These are phyloP conservation scores for Penicillium sclerotigenum DNA, from an alignment of 2,329 filamentous ascomycete genomes.

Conservation along the genomic window DNA sequence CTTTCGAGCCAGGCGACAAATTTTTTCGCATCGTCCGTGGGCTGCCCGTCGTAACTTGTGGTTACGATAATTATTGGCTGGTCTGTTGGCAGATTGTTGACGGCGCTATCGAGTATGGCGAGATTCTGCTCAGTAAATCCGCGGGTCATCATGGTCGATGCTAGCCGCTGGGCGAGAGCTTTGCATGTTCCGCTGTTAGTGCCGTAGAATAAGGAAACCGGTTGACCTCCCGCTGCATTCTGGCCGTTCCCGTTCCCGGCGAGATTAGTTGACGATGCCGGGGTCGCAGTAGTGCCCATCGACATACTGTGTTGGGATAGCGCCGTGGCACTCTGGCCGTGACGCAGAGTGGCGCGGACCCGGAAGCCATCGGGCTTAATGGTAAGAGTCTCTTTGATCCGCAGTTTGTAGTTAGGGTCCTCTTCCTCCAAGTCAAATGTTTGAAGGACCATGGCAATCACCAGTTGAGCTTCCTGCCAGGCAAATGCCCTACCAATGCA, in stretches of 20 bases:
- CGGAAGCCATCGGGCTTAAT: not conserved
- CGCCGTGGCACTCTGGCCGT: not conserved
- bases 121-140: not conserved
- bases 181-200: not conserved
- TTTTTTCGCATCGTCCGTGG: not conserved
- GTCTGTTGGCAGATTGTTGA: not conserved
- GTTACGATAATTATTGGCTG: not conserved
- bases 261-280: not conserved
- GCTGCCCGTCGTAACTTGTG: not conserved
- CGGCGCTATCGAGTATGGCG: not conserved
- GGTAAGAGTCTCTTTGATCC: not conserved
- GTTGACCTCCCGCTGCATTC: not conserved
- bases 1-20: not conserved
- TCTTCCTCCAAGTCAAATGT: not conserved
- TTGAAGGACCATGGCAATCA: not conserved
- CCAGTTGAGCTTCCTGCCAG: not conserved
- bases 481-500: not conserved
- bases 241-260: too few species aligned
- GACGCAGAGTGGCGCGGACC: not conserved
- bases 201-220: not conserved
- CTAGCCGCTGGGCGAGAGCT: not conserved
- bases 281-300: not conserved
- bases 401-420: not conserved
- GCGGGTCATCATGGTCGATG: not conserved
- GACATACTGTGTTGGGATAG: not conserved